phyloP scores from a whole-genome alignment of 371 early-diverging fungal species.

The Fennellomyces sp. region DNA sequence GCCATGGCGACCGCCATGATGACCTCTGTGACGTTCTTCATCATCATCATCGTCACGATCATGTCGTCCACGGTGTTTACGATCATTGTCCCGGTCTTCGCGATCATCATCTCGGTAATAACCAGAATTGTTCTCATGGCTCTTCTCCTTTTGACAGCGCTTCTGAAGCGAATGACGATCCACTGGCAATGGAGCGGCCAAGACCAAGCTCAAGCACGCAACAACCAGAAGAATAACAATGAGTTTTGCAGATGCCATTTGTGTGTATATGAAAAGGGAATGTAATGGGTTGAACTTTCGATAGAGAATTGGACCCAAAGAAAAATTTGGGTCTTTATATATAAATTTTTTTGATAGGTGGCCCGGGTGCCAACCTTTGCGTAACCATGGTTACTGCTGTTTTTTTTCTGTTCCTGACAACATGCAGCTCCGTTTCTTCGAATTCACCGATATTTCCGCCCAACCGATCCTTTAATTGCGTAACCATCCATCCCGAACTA shows the following conservation, averaged over 20 bases:
- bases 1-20: too few relatives aligned
- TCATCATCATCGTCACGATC: background rate
- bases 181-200: conserved; percentile 7
- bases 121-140: background rate
- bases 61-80: background rate
- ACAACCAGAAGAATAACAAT: background rate
- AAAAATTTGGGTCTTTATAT: background rate
- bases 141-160: background rate
- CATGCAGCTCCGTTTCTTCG: too few relatives aligned
- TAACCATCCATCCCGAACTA: too few relatives aligned
- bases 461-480: too few relatives aligned
- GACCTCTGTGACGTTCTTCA: background rate
- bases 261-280: background rate
- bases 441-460: too few relatives aligned
- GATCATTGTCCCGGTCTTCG: background rate
- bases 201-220: background rate
- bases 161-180: background rate
- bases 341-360: background rate
- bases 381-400: background rate
- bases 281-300: background rate
- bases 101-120: background rate
- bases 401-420: background rate
- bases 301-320: background rate
- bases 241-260: conserved; percentile 5
- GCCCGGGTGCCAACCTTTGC: background rate